Conservation (phyloP, 106 monocot species). For the Dendrobium catenatum region DNA sequence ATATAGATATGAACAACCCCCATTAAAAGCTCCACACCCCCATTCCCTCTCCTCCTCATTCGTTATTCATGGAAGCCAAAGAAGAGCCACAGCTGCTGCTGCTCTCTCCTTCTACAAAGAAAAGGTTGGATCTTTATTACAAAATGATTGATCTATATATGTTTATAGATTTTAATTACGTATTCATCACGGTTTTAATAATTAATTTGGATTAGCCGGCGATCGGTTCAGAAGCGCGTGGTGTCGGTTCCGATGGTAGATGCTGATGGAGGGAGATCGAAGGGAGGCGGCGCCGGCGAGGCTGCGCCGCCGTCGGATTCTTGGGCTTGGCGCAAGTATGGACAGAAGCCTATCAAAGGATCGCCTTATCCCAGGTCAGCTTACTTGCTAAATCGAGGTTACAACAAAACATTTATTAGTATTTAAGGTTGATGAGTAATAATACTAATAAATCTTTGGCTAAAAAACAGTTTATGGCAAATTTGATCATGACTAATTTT, state of each 20-base stretch:
- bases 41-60: not conserved
- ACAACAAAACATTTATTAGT: too few relatives aligned
- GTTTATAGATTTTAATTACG: not conserved
- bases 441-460: too few relatives aligned
- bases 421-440: too few relatives aligned
- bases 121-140: not conserved
- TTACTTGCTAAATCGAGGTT: not conserved
- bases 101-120: not conserved
- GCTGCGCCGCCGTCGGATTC: constrained; percentile 23
- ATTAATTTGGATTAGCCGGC: constrained; percentile 10
- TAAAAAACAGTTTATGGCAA: too few relatives aligned
- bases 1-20: not conserved
- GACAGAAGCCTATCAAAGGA: constrained; percentile 37
- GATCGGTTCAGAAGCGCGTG: constrained; percentile 24
- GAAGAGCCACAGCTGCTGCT: not conserved
- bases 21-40: not conserved
- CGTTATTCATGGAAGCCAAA: not conserved
- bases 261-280: not conserved
- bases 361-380: constrained; percentile 27
- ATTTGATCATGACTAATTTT: too few relatives aligned
- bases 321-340: constrained; percentile 31
- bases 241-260: constrained; percentile 17
- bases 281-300: constrained; percentile 4
- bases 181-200: not conserved
- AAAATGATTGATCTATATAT: not conserved